Evolutionary conservation across 768 basidiomycete genomes (phyloP).

Genomic region (Russula earlei): DNA sequence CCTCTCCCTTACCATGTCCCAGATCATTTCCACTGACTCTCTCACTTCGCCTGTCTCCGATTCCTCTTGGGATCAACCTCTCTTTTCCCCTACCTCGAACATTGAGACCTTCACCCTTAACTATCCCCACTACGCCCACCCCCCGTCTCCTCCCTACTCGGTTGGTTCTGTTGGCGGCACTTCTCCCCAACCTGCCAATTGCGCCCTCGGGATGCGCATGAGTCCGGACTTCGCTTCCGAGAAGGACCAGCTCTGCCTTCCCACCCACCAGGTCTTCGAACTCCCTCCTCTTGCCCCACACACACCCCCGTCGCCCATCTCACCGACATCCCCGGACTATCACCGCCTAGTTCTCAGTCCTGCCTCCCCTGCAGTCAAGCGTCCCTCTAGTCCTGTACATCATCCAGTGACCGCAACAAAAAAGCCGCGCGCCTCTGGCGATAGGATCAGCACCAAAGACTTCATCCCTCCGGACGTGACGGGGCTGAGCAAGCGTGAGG

Average conservation of each 20-base stretch:
- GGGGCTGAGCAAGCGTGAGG: constrained; percentile 84
- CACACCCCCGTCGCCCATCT: constrained; percentile 27
- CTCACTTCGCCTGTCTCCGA: constrained; percentile 47
- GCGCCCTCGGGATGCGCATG: constrained; percentile 44
- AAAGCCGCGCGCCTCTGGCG: constrained; percentile 39
- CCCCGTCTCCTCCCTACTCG: constrained; percentile 34
- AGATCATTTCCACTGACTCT: constrained; percentile 49
- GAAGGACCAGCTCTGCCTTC: constrained; percentile 45
- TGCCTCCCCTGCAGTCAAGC: constrained; percentile 17
- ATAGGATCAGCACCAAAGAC: constrained; percentile 59
- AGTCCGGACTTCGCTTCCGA: constrained; percentile 36
- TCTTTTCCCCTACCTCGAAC: constrained; percentile 31
- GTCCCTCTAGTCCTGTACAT: constrained; percentile 26
- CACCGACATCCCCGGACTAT: constrained; percentile 24
- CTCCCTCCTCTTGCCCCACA: constrained; percentile 33
- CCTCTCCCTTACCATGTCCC: constrained; percentile 39
- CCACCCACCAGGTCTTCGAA: constrained; percentile 70
- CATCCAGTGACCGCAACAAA: constrained; percentile 26
- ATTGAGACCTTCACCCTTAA: constrained; percentile 26
- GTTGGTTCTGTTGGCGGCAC: constrained; percentile 32
- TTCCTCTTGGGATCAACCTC: constrained; percentile 40
- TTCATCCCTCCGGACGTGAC: constrained; percentile 84
- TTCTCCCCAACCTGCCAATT: constrained; percentile 27
- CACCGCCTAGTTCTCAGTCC: constrained; percentile 13
- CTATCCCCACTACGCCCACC: constrained; percentile 24